Percentiles rank a stretch among this genome's conserved stretches.
These are phyloP conservation scores for Irpex lacteus DNA, from an alignment of 1,284 basidiomycete species.

Conservation along the genomic window DNA sequence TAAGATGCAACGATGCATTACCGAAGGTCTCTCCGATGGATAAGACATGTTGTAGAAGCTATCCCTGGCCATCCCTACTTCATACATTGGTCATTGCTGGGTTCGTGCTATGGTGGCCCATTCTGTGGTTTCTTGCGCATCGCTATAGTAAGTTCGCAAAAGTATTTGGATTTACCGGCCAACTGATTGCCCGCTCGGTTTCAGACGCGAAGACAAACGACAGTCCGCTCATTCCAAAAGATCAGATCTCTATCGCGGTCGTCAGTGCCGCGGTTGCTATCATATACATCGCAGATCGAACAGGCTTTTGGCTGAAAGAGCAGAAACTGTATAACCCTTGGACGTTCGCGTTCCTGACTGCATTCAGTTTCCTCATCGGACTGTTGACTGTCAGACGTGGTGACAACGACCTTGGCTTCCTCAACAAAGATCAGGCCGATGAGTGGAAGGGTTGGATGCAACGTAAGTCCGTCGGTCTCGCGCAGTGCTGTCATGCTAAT, in stretches of 20 bases:
- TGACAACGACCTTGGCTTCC: conserved; percentile 82
- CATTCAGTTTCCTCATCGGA: conserved; percentile 57
- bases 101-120: conserved; percentile 56
- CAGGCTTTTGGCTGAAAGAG: conserved; percentile 82
- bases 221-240: conserved; percentile 37
- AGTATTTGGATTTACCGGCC: background rate
- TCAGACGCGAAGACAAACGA: conserved; percentile 18
- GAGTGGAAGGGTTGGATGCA: conserved; percentile 99
- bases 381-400: conserved; percentile 63
- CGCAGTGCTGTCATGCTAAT: background rate
- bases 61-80: conserved; percentile 62
- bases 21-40: conserved; percentile 70
- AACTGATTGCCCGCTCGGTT: background rate
- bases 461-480: conserved; percentile 44
- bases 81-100: conserved; percentile 59
- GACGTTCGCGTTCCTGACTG: conserved; percentile 60
- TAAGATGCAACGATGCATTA: conserved; percentile 76
- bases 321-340: conserved; percentile 78
- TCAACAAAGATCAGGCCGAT: conserved; percentile 89
- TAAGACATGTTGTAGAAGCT: conserved; percentile 81
- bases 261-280: conserved; percentile 67
- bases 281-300: conserved; percentile 79
- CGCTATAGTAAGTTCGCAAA: conserved; percentile 29
- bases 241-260: conserved; percentile 46
- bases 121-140: conserved; percentile 37